Percentiles rank a stretch among this genome's conserved stretches.
These are phyloP conservation scores for Aspergillus diversus DNA, from an alignment of 495 filamentous ascomycete genomes.

Conservation along the genomic window DNA sequence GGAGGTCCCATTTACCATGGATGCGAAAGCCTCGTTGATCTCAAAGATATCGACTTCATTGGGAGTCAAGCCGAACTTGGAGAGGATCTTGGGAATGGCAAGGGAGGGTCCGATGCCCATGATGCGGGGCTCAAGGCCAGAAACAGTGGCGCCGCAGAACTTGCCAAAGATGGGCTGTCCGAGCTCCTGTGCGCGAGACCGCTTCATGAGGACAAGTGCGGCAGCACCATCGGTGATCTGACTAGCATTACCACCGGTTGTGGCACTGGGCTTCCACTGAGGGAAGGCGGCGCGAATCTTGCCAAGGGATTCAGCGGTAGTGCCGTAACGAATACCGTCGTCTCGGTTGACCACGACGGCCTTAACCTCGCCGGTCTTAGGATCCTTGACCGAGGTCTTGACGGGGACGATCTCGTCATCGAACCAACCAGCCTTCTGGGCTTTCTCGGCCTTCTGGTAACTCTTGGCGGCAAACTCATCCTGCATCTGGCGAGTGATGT, in stretches of 20 bases:
- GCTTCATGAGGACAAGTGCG: constrained; percentile 89
- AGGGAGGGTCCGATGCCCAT: constrained; percentile 96
- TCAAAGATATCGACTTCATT: constrained; percentile 89
- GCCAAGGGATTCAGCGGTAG: constrained; percentile 74
- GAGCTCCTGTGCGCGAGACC: constrained; percentile 78
- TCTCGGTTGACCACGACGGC: constrained; percentile 79
- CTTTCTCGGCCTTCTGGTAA: constrained; percentile 81
- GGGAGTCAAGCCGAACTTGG: constrained; percentile 73
- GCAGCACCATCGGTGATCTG: constrained; percentile 96
- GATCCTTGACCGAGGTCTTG: constrained; percentile 76
- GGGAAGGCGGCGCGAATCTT: constrained; percentile 92
- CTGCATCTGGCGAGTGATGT: constrained; percentile 72
- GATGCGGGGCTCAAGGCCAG: constrained; percentile 85
- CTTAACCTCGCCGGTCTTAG: constrained; percentile 76
- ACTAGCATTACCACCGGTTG: constrained; percentile 88
- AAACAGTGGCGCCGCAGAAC: constrained; percentile 86
- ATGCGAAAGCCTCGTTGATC: constrained; percentile 95
- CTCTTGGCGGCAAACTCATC: constrained; percentile 84
- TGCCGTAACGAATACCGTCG: constrained; percentile 89
- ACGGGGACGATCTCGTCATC: constrained; percentile 93
- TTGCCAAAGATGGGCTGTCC: constrained; percentile 90
- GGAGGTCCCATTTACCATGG: constrained; percentile 64
- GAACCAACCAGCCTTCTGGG: constrained; percentile 90
- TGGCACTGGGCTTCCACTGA: constrained; percentile 80
- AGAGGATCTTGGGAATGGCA: constrained; percentile 90